Evolutionary conservation across 2,329 filamentous ascomycete species (phyloP).

Genomic region (Dothistroma septosporum): DNA sequence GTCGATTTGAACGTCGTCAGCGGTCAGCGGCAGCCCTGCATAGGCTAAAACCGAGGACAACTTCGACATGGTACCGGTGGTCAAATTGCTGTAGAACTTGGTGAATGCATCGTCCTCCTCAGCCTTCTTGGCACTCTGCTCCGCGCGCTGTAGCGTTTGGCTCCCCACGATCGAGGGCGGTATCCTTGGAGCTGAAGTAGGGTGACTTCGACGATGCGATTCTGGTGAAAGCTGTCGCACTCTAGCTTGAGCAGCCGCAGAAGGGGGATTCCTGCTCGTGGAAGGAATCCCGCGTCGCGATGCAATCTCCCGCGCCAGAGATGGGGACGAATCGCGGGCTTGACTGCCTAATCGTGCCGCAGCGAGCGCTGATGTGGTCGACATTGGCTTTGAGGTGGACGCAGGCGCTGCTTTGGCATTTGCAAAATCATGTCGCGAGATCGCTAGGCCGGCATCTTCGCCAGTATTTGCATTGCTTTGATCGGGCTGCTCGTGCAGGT

Average conservation of each 20-base stretch:
- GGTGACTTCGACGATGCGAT: slow-evolving; percentile 21
- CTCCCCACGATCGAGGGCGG: slow-evolving; percentile 32
- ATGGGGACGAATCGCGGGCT: slow-evolving; percentile 34
- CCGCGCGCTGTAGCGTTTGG: slow-evolving; percentile 19
- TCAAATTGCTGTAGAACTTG: slow-evolving; percentile 79
- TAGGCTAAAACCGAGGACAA: slow-evolving; percentile 89
- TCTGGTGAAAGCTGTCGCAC: slow-evolving; percentile 32
- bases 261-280: slow-evolving; percentile 21
- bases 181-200: slow-evolving; percentile 21
- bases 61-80: slow-evolving; percentile 81
- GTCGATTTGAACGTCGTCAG: slow-evolving; percentile 29
- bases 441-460: slow-evolving; percentile 7
- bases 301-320: slow-evolving; percentile 38
- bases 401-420: slow-evolving; percentile 24
- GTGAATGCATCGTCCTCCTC: slow-evolving; percentile 66
- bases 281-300: slow-evolving; percentile 36
- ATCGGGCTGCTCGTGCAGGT: slow-evolving; percentile 12
- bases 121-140: slow-evolving; percentile 18
- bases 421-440: slow-evolving; percentile 47
- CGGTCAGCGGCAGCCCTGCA: slow-evolving; percentile 73
- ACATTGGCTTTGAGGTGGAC: slow-evolving; percentile 11
- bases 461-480: background rate
- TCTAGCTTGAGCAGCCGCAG: slow-evolving; percentile 29
- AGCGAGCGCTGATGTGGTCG: slow-evolving; percentile 24
- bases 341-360: slow-evolving; percentile 25